Percentiles rank a stretch among this genome's conserved stretches.
Conservation (phyloP, 2,329 filamentous ascomycete genomes). For the Colletotrichum brevisporum region DNA sequence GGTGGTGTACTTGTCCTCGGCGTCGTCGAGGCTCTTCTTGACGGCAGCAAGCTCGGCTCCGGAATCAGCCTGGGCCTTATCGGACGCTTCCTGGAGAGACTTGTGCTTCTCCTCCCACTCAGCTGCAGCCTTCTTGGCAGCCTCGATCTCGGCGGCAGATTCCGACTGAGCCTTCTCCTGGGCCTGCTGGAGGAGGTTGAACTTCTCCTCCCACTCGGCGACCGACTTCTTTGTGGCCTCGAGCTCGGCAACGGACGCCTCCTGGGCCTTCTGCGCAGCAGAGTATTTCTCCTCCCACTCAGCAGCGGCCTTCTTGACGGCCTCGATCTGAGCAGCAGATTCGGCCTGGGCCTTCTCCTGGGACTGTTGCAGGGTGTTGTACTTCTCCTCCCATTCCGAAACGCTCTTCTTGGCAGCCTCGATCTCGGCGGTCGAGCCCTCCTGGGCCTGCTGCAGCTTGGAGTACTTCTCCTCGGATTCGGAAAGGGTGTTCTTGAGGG, state of each 20-base stretch:
- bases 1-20: slow-evolving; percentile 40
- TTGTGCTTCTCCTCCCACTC: slow-evolving; percentile 50
- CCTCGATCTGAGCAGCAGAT: slow-evolving; percentile 46
- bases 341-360: slow-evolving; percentile 47
- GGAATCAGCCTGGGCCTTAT: slow-evolving; percentile 48
- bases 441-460: slow-evolving; percentile 38
- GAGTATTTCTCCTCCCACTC: slow-evolving; percentile 49
- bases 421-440: slow-evolving; percentile 36
- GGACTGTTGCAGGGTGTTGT: slow-evolving; percentile 42
- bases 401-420: slow-evolving; percentile 34
- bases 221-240: slow-evolving; percentile 42
- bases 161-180: slow-evolving; percentile 47
- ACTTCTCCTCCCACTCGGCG: slow-evolving; percentile 49
- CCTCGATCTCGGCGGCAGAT: slow-evolving; percentile 41
- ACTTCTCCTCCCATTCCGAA: slow-evolving; percentile 45
- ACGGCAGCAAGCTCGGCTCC: slow-evolving; percentile 48
- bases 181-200: slow-evolving; percentile 43
- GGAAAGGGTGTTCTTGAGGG: slow-evolving; percentile 32
- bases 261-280: slow-evolving; percentile 42
- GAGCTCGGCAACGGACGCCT: slow-evolving; percentile 24
- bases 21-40: slow-evolving; percentile 47
- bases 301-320: slow-evolving; percentile 34
- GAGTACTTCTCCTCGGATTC: slow-evolving; percentile 45
- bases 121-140: slow-evolving; percentile 36
- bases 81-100: slow-evolving; percentile 43